A percentile compares a stretch with the other conserved stretches of the same genome.
phyloP scores from a whole-genome alignment of 2,329 filamentous ascomycete species.

The Botrytis fragariae region DNA sequence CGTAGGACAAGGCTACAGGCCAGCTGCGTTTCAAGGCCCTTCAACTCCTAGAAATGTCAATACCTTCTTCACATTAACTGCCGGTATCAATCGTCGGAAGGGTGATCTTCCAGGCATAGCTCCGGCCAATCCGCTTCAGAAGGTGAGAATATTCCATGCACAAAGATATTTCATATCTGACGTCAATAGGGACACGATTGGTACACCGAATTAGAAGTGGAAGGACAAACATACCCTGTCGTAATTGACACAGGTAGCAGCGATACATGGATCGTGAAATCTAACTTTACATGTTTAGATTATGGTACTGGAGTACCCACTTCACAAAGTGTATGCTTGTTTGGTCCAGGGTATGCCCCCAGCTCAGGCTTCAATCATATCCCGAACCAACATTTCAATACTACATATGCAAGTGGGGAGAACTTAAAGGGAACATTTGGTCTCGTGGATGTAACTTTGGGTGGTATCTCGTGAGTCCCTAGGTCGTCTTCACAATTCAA shows the following conservation, averaged over 20 bases:
- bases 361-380: conserved; percentile 41
- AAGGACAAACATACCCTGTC: conserved; percentile 13
- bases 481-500: neutral
- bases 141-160: neutral
- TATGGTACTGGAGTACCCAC: conserved; percentile 19
- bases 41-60: neutral
- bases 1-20: neutral
- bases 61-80: neutral
- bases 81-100: neutral
- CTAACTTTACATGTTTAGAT: conserved; percentile 40
- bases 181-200: neutral
- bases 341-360: conserved; percentile 24
- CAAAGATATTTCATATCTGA: neutral
- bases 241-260: conserved; percentile 49
- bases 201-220: conserved; percentile 18
- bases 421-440: conserved; percentile 43
- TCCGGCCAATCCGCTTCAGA: neutral
- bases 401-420: conserved; percentile 46
- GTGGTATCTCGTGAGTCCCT: conserved; percentile 42
- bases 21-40: neutral
- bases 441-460: conserved; percentile 42
- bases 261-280: conserved; percentile 46
- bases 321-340: conserved; percentile 22
- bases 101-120: neutral
- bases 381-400: conserved; percentile 43